These are phyloP conservation scores for Ambispora gerdemannii DNA, from an alignment of 192 early-diverging fungal species.

Conservation along the genomic window DNA sequence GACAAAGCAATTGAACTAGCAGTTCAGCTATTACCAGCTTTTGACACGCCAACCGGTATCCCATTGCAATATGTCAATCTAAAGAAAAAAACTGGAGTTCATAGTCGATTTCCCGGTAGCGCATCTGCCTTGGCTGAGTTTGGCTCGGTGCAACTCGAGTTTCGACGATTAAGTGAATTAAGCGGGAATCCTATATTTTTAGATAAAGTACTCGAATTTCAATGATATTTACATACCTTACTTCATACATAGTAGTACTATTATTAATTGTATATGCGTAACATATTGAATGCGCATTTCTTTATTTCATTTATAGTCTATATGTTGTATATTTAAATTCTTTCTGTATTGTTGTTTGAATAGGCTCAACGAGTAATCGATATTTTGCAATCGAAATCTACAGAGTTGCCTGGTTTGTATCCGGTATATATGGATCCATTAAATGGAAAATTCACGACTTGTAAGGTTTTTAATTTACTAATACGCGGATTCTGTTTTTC, in stretches of 20 bases:
- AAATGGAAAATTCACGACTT: conserved; percentile 25
- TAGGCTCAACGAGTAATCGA: conserved; percentile 62
- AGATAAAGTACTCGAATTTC: conserved; percentile 52
- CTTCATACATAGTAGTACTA: no score
- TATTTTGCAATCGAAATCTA: conserved; percentile 41
- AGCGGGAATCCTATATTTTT: conserved; percentile 71
- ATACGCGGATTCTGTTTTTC: conserved; percentile 26
- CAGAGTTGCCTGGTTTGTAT: conserved; percentile 52
- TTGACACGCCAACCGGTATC: conserved; percentile 70
- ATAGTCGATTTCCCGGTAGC: not conserved
- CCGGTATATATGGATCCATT: conserved; percentile 52
- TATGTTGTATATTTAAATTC: not conserved
- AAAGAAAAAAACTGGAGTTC: conserved; percentile 18
- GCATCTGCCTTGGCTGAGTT: conserved; percentile 59
- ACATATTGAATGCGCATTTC: no score
- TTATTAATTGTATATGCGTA: no score
- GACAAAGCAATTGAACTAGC: conserved; percentile 69
- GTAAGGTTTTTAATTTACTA: no score
- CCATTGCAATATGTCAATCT: conserved; percentile 64
- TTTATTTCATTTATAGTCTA: no score
- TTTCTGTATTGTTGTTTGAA: not conserved
- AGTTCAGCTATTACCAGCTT: conserved; percentile 66
- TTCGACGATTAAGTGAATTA: conserved; percentile 74
- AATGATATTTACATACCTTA: no score
- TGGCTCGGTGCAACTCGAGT: conserved; percentile 81